Conservation (phyloP, 345 rosid genomes). For the Aurinia saxatilis region DNA sequence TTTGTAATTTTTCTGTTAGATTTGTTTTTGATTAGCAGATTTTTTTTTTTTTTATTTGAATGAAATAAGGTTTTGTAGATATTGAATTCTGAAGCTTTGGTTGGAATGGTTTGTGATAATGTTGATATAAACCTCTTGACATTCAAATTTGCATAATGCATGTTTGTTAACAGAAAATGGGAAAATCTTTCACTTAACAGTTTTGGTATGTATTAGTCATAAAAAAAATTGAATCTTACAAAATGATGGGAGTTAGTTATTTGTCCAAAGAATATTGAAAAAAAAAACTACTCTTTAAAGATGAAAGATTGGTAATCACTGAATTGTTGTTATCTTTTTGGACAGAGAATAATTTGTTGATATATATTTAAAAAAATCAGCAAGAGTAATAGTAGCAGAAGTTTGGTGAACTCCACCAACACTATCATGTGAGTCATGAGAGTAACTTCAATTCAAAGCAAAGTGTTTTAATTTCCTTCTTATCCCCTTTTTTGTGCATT, state of each 20-base stretch:
- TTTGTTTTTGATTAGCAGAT: neutral
- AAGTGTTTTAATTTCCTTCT: slow-evolving; percentile 9
- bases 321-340: slow-evolving; percentile 23
- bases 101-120: too few relatives aligned
- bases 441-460: slow-evolving; percentile 29
- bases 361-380: neutral
- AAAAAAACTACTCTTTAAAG: neutral
- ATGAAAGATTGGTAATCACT: slow-evolving; percentile 8
- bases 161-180: too few relatives aligned
- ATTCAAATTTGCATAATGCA: too few relatives aligned
- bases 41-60: neutral
- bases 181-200: too few relatives aligned
- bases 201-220: too few relatives aligned
- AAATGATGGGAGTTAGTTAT: neutral
- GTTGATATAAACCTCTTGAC: too few relatives aligned
- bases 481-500: neutral
- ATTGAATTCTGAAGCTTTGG: too few relatives aligned
- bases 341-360: slow-evolving; percentile 13
- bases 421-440: slow-evolving; percentile 30
- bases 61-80: slow-evolving; percentile 11
- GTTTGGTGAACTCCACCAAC: slow-evolving; percentile 20
- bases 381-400: neutral
- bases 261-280: slow-evolving; percentile 10
- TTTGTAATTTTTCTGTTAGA: neutral
- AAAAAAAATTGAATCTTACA: too few relatives aligned